Base-by-base conservation (phyloP, 345 rosid species). In the Viola odorata region DNA sequence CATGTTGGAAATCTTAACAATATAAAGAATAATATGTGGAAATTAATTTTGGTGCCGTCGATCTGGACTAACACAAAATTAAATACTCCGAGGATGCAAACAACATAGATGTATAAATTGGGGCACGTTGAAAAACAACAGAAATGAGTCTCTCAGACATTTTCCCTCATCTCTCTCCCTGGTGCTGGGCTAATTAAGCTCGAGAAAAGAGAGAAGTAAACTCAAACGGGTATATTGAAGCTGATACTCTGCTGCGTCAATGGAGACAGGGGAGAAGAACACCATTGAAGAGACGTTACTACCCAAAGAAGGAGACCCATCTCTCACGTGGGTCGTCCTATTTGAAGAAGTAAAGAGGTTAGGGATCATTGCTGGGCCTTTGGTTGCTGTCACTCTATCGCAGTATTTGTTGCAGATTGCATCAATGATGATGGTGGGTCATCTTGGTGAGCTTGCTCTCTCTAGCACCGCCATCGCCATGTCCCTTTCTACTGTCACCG, bases 401-500 rank as follows among this genome's bases (percentile, higher is more conserved):
- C 83, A 67, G 72, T 83, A 77, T 65, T 63, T 77, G 17, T 53
- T 84, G 62, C 91, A 86, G 61, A 69, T 91, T 3, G 62, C 85
- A 10, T 80, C 94, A 2, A 58, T 80, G 12, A 83, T 83, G 84
- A 86, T 91, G 95, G 32, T 23, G 32, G 32, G 32, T 23, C 98
- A 88, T 59, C 86, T 88, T 49, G 89, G 94, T 7, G 75, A 86
- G 73, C 91, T 88, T 16, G 64, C 38, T 37, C 88, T 91, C 50
- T 82, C 98, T 3, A 83, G 90, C 81, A 74, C 94, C 4, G 86
- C 98, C 78, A 79, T 91, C 7, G 88, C 88, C n/a, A 40, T 74
- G 57, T 88, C 96, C 50, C 80, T 91, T 72, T 73, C 80, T 41
- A 65, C 64, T 38, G 95, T 86, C 80, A 84, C 91, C 3, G 96